Evolutionary conservation across 768 basidiomycete species (phyloP).

Genomic region (Tulasnella sp.): DNA sequence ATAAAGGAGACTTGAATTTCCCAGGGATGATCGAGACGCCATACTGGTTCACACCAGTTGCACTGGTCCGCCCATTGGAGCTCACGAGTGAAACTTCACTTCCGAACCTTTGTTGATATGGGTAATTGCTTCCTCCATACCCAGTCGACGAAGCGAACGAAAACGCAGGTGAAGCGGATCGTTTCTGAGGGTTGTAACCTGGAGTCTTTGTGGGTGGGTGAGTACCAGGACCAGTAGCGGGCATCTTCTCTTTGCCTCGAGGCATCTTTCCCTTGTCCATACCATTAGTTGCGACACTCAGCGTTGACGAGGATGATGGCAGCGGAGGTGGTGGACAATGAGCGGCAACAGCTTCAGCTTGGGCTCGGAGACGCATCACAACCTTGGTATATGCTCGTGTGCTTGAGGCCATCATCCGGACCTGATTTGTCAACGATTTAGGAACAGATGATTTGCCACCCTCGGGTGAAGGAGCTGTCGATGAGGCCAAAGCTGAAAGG

Average conservation of each 20-base stretch:
- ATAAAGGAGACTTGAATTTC: conserved; percentile 55
- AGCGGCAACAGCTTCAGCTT: conserved; percentile 50
- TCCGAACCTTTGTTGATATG: not conserved
- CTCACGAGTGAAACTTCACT: not conserved
- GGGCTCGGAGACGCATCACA: conserved; percentile 59
- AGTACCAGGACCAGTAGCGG: conserved; percentile 8
- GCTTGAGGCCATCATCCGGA: conserved; percentile 31
- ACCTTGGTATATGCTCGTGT: conserved; percentile 70
- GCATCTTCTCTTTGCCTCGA: conserved; percentile 9
- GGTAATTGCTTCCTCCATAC: too few species aligned
- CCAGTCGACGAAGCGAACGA: conserved; percentile 27
- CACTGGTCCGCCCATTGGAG: too few species aligned
- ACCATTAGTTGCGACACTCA: not conserved
- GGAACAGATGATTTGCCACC: not conserved
- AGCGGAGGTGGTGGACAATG: not conserved
- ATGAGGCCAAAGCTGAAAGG: conserved; percentile 31
- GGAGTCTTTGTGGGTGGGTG: conserved; percentile 6
- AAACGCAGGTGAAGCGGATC: conserved; percentile 51
- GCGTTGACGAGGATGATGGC: too few species aligned
- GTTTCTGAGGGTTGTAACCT: conserved; percentile 33
- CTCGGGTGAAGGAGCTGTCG: not conserved
- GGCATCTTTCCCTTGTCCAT: conserved; percentile 1
- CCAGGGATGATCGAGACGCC: conserved; percentile 3
- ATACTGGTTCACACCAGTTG: not conserved
- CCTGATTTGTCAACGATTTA: conserved; percentile 3